A percentile compares a stretch with the other conserved stretches of the same genome.
Evolutionary conservation across 2,329 filamentous ascomycete genomes (phyloP).

Genomic region (Paramyrothecium roridum): DNA sequence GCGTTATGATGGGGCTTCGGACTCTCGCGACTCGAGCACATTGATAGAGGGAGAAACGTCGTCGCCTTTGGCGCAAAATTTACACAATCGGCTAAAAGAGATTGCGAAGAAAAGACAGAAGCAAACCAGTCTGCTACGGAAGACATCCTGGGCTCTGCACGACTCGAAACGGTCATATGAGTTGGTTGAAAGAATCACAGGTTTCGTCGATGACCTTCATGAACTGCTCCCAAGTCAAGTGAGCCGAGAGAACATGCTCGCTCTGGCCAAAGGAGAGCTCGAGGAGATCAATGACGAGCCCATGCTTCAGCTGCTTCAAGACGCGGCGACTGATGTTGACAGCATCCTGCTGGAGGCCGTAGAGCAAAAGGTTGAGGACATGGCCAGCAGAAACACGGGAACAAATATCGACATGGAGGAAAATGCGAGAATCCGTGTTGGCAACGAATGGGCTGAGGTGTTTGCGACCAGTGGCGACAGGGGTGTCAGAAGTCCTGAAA

Average conservation of each 20-base stretch:
- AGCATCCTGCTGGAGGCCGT: constrained; percentile 4
- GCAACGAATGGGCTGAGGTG: constrained; percentile 5
- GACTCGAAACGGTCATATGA: no score
- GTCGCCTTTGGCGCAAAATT: no score
- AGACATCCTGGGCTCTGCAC: no score
- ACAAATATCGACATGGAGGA: constrained; percentile 1
- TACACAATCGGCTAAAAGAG: no score
- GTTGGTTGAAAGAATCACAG: constrained; percentile 15
- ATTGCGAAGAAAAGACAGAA: no score
- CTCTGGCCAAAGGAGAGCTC: constrained; percentile 15
- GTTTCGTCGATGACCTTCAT: constrained; percentile 20
- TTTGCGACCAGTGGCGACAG: no score
- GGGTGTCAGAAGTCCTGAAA: no score
- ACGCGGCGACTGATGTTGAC: constrained; percentile 5
- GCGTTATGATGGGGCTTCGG: constrained; percentile 12
- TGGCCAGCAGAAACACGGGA: constrained; percentile 3
- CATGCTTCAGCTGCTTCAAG: constrained; percentile 12
- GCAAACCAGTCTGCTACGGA: no score
- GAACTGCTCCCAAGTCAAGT: constrained; percentile 12
- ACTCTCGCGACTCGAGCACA: constrained; percentile 6
- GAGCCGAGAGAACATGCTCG: constrained; percentile 6
- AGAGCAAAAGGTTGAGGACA: constrained; percentile 1
- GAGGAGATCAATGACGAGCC: constrained; percentile 16
- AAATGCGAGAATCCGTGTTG: constrained; percentile 3
- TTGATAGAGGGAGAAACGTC: no score